Conservation (phyloP, 1,139 yeast species). For the Candida glucosophila region DNA sequence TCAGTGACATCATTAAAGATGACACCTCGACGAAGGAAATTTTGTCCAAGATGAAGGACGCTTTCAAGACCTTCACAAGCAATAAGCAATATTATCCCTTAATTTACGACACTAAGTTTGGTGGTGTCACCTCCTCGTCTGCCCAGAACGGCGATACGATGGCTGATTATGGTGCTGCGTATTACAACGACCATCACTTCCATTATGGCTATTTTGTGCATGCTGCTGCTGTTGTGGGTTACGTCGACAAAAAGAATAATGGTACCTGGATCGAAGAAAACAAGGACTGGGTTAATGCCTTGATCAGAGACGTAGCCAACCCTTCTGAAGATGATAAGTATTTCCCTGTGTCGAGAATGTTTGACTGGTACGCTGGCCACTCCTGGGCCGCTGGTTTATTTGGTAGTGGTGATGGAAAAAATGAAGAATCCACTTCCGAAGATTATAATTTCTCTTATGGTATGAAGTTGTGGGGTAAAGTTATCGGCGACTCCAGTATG, state of each 20-base stretch:
- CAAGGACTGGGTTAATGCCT: constrained; percentile 55
- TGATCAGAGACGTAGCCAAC: constrained; percentile 72
- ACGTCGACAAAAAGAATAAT: constrained; percentile 49
- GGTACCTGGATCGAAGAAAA: constrained; percentile 63
- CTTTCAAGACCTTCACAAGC: constrained; percentile 39
- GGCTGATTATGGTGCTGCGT: constrained; percentile 52
- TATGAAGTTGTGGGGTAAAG: constrained; percentile 74
- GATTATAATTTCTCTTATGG: constrained; percentile 77
- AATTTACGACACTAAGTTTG: constrained; percentile 58
- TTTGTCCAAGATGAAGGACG: constrained; percentile 41
- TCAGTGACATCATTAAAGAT: constrained; percentile 51
- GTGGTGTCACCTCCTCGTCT: constrained; percentile 61
- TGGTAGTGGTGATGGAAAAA: constrained; percentile 64
- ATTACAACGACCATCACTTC: constrained; percentile 76
- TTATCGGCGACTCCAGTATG: constrained; percentile 64
- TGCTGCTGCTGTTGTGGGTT: constrained; percentile 69
- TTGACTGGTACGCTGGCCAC: constrained; percentile 78
- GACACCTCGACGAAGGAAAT: constrained; percentile 40
- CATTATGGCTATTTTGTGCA: constrained; percentile 74
- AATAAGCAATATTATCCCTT: constrained; percentile 53
- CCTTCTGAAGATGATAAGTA: constrained; percentile 51
- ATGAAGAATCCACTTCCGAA: constrained; percentile 76
- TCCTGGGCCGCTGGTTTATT: constrained; percentile 80
- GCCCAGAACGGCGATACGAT: constrained; percentile 38
- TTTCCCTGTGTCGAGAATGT: constrained; percentile 72